Conservation (phyloP, 768 basidiomycete genomes). For the Tulasnella sp. region DNA sequence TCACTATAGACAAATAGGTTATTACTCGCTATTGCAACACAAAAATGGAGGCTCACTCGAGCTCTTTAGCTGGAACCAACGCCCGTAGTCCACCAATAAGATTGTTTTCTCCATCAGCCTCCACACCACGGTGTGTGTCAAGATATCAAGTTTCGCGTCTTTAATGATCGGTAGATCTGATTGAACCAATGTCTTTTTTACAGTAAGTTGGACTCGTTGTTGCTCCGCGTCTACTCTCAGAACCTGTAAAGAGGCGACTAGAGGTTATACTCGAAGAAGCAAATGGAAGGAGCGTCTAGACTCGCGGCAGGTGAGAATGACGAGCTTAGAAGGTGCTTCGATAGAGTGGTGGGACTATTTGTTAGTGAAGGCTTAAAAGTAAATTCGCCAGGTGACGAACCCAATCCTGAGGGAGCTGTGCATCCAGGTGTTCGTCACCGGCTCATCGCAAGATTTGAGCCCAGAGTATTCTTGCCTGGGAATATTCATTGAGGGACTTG, state of each 20-base stretch:
- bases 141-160: slow-evolving; percentile 52
- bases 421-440: background rate
- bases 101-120: slow-evolving; percentile 69
- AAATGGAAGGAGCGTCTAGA: slow-evolving; percentile 6
- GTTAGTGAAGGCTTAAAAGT: background rate
- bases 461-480: too few relatives aligned
- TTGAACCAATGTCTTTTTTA: slow-evolving; percentile 81
- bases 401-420: background rate
- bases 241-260: slow-evolving; percentile 37
- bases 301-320: slow-evolving; percentile 4
- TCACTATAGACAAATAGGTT: slow-evolving; percentile 39
- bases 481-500: too few relatives aligned
- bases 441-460: background rate
- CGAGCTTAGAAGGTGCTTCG: background rate
- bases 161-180: slow-evolving; percentile 64
- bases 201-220: slow-evolving; percentile 71
- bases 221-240: slow-evolving; percentile 69
- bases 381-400: background rate
- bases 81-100: slow-evolving; percentile 85
- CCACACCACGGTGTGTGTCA: slow-evolving; percentile 74
- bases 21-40: background rate
- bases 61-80: slow-evolving; percentile 64
- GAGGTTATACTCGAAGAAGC: background rate
- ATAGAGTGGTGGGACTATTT: background rate
- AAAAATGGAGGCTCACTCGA: slow-evolving; percentile 41